Evolutionary conservation across 139 green algal species (phyloP), one percentile per base, ranked within the genome.

Genomic region (Chlorella sp.): DNA sequence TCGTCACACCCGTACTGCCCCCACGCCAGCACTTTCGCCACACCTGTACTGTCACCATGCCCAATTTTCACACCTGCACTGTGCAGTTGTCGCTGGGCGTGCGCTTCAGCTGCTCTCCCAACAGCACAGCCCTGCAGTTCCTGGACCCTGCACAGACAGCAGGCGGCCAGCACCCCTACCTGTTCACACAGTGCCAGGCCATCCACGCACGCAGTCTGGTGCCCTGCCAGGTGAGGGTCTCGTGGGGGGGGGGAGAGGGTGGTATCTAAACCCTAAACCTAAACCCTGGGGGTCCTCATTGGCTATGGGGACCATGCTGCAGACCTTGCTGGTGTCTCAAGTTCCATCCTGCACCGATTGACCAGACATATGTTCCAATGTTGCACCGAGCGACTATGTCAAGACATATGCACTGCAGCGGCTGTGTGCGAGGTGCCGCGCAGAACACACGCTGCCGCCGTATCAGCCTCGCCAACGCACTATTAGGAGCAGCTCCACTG

Each of bases 161-260:
- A 4, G 93, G 93, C 34, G 88, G 88, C 27, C 36, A 81, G 62
- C 89, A 95, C 32, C 92, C 93, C 32, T 97, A 94, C 82, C 85
- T 97, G 2, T 98, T 97, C 83, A 93, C 88, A 3, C 90, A 96
- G 85, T 98, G 93, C 87, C 93, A 98, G 77, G 92, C 93, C 66
- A 98, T 98, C 63, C 93, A 98, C 70, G 93, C 93, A 0, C 75
- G 93, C 3, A 92, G 88, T 6, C 73, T 98, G 29, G 80, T 97
- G 67, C 93, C 93, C 1, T 98, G 93, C 88, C 90, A 93, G 83
- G 83, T 90, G n/a, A 55, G 77, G 23, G 49, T 27, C 10, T 30
- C 26, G 33, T 27, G n/a, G n/a, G n/a, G n/a, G n/a, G n/a, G n/a
- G n/a, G n/a, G n/a, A n/a, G n/a, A n/a, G n/a, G n/a, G n/a, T n/a